These are phyloP conservation scores for Lecanoromycetidae sp. DNA, from an alignment of 2,329 filamentous ascomycete genomes.

Conservation along the genomic window DNA sequence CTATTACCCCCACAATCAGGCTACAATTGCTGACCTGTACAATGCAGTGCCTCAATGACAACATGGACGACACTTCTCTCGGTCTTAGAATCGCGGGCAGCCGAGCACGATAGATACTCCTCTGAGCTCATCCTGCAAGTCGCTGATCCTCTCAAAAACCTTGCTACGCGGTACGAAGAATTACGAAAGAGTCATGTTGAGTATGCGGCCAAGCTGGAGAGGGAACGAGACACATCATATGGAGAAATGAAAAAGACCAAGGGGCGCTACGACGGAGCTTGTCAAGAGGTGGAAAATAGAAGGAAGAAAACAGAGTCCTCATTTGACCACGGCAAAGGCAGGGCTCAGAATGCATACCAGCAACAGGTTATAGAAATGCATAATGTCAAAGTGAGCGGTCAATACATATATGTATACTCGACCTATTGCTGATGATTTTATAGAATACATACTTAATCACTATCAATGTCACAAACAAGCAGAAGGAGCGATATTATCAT, in stretches of 20 bases:
- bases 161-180: conserved; percentile 70
- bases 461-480: conserved; percentile 94
- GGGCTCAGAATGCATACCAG: conserved; percentile 82
- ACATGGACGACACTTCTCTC: conserved; percentile 93
- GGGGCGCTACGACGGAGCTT: conserved; percentile 80
- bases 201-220: conserved; percentile 77
- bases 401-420: conserved; percentile 69
- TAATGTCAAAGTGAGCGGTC: conserved; percentile 56
- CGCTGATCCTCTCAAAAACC: conserved; percentile 72
- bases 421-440: conserved; percentile 52
- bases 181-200: conserved; percentile 82
- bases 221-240: conserved; percentile 75
- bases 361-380: conserved; percentile 92
- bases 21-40: neutral
- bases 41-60: conserved; percentile 69
- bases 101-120: conserved; percentile 77
- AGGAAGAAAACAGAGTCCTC: conserved; percentile 90
- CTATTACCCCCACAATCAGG: neutral
- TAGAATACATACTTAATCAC: conserved; percentile 89
- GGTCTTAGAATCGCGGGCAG: conserved; percentile 74
- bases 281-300: conserved; percentile 86
- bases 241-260: conserved; percentile 81
- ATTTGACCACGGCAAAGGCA: conserved; percentile 75
- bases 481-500: conserved; percentile 95
- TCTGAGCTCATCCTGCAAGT: conserved; percentile 67